Conservation (phyloP, 306 rosid species). For the Rosa multiflora region DNA sequence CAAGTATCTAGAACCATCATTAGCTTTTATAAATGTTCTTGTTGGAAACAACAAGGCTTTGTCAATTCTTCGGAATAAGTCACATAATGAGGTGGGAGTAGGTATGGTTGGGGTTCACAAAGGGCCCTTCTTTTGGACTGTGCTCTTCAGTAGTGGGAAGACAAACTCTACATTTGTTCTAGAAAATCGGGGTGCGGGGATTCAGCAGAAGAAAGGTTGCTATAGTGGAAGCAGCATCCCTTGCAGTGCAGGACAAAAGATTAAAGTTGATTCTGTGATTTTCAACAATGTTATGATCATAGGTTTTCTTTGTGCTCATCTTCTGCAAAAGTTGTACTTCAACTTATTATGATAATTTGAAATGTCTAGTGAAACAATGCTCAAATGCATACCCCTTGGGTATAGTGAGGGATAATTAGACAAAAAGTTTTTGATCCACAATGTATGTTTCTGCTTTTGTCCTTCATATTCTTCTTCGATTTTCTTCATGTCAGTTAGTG, state of each 20-base stretch:
- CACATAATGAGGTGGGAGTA: conserved; percentile 80
- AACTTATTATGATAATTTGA: conserved; percentile 13
- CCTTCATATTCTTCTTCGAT: background rate
- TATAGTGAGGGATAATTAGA: background rate
- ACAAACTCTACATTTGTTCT: conserved; percentile 77
- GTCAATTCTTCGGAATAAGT: conserved; percentile 58
- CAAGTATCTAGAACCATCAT: conserved; percentile 64
- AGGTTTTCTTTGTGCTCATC: conserved; percentile 28
- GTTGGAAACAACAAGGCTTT: conserved; percentile 45
- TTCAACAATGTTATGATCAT: conserved; percentile 22
- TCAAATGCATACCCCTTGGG: background rate
- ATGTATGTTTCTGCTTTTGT: background rate
- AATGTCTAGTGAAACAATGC: conserved; percentile 9
- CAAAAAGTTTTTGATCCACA: background rate
- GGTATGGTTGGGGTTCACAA: conserved; percentile 71
- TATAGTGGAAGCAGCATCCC: conserved; percentile 72
- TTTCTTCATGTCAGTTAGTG: background rate
- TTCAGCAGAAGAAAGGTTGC: conserved; percentile 79
- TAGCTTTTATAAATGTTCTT: conserved; percentile 56
- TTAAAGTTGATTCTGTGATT: conserved; percentile 15
- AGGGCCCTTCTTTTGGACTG: conserved; percentile 81
- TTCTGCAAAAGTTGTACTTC: conserved; percentile 31
- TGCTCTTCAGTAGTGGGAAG: conserved; percentile 68
- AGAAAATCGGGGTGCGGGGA: conserved; percentile 73
- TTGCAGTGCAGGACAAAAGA: conserved; percentile 52